These are phyloP conservation scores for Arthrobotrys conoides DNA, from an alignment of 2,329 filamentous ascomycete species.

Conservation along the genomic window DNA sequence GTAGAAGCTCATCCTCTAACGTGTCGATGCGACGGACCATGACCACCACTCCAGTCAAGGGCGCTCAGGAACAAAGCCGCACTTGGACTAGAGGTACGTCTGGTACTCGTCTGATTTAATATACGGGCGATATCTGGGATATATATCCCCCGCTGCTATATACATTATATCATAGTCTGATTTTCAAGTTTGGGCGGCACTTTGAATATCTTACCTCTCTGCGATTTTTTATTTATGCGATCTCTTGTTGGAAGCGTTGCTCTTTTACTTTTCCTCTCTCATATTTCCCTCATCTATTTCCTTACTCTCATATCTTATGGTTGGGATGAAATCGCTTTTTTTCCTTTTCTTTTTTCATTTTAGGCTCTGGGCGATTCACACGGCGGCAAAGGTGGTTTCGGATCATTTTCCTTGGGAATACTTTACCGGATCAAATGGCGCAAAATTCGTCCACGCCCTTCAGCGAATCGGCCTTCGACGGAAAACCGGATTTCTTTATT, in stretches of 20 bases:
- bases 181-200: constrained; percentile 52
- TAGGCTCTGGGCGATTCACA: constrained; percentile 60
- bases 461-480: constrained; percentile 53
- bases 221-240: constrained; percentile 26
- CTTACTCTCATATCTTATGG: constrained; percentile 42
- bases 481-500: constrained; percentile 50
- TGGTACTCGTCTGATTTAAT: constrained; percentile 51
- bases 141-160: constrained; percentile 40
- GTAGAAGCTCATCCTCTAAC: constrained; percentile 50
- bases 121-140: constrained; percentile 37
- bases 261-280: constrained; percentile 30
- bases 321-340: constrained; percentile 34
- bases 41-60: constrained; percentile 47
- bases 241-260: constrained; percentile 45
- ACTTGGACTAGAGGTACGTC: constrained; percentile 55
- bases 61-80: constrained; percentile 58
- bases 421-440: constrained; percentile 60
- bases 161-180: constrained; percentile 40
- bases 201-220: constrained; percentile 44
- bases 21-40: constrained; percentile 54
- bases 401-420: constrained; percentile 58
- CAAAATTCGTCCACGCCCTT: constrained; percentile 60
- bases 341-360: constrained; percentile 44
- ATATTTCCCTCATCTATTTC: constrained; percentile 36
- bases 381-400: constrained; percentile 60